A percentile compares a stretch with the other conserved stretches of the same genome.
Evolutionary conservation across 257 asterid genomes (phyloP).

Genomic region (Solanum acaule): DNA sequence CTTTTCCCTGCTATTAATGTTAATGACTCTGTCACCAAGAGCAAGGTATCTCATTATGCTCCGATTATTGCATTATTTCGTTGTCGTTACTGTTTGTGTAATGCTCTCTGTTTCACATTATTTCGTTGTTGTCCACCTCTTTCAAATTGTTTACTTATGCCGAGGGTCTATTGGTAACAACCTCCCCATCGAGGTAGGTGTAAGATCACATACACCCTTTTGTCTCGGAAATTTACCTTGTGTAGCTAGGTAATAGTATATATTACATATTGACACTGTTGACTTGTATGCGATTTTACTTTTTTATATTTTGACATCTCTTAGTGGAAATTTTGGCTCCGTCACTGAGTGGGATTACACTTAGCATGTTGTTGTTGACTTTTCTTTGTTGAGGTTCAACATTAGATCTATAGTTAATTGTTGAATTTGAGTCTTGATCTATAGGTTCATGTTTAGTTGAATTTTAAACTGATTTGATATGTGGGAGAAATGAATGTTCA

Average conservation of each 20-base stretch:
- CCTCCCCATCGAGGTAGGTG: neutral
- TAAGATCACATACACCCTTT: neutral
- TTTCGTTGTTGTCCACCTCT: neutral
- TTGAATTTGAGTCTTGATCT: neutral
- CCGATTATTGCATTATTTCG: neutral
- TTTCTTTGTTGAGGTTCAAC: neutral
- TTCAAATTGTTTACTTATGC: neutral
- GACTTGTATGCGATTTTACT: neutral
- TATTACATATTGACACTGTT: neutral
- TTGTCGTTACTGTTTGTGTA: neutral
- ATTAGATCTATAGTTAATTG: neutral
- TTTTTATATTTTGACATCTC: neutral
- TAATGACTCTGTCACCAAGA: conserved; percentile 84
- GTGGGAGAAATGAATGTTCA: neutral
- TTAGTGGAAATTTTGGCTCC: neutral
- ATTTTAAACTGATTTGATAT: neutral
- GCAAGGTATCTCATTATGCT: conserved; percentile 48
- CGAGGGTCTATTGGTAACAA: neutral
- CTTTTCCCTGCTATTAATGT: conserved; percentile 83
- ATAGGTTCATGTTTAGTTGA: neutral
- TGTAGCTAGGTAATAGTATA: neutral
- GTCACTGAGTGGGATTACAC: neutral
- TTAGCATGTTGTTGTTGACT: neutral
- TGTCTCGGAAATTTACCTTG: neutral
- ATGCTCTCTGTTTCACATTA: neutral